Percentiles rank a stretch among this genome's conserved stretches.
Evolutionary conservation across 352 stramenopile genomes (phyloP).

Genomic region (Saprolegnia parasitica): DNA sequence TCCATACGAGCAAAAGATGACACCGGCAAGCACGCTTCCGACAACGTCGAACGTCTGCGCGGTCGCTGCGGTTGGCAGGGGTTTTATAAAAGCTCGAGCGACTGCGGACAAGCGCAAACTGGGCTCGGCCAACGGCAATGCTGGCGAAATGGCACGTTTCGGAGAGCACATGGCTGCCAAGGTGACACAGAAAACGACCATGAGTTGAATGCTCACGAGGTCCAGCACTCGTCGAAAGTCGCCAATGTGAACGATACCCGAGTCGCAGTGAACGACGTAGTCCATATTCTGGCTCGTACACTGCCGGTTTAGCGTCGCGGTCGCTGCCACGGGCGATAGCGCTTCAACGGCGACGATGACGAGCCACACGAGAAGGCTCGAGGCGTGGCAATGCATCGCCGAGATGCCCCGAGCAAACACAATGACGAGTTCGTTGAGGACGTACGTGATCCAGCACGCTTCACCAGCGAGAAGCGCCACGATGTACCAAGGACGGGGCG

Average conservation of each 20-base stretch:
- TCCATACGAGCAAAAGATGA: neutral
- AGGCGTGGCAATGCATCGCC: neutral
- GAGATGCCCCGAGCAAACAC: neutral
- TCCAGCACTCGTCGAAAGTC: neutral
- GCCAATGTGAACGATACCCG: neutral
- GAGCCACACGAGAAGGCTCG: neutral
- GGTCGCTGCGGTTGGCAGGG: neutral
- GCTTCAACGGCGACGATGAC: neutral
- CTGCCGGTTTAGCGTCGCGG: neutral
- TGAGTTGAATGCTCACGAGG: neutral
- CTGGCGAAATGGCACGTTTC: neutral
- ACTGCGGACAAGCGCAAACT: neutral
- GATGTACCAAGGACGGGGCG: neutral
- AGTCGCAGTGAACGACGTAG: neutral
- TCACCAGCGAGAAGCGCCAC: conserved; percentile 3
- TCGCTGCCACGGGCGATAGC: neutral
- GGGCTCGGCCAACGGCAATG: neutral
- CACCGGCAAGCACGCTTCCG: neutral
- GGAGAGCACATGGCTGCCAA: neutral
- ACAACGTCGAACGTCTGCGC: neutral
- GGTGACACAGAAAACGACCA: neutral
- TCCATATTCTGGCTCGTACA: conserved; percentile 3
- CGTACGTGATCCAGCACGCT: conserved; percentile 7
- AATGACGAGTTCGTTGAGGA: neutral
- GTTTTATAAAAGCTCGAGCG: neutral